These are phyloP conservation scores for Cyclostephanos tholiformis DNA, from an alignment of 108 stramenopile genomes.

Conservation along the genomic window DNA sequence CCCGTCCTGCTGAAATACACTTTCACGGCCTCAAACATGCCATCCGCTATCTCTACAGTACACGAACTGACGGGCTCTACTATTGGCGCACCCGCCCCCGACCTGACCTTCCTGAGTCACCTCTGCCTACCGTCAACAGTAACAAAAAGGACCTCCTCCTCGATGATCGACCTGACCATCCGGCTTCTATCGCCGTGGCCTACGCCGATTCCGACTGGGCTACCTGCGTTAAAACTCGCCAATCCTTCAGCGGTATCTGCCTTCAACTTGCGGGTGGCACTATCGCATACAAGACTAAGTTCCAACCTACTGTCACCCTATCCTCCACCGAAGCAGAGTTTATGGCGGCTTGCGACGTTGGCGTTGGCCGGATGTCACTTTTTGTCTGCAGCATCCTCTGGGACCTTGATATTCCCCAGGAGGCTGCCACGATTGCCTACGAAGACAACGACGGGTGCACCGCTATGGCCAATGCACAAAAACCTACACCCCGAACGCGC, in stretches of 20 bases:
- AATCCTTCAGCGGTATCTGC: slow-evolving; percentile 20
- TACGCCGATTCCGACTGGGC: too few relatives aligned
- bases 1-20: slow-evolving; percentile 10
- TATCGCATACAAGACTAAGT: too few relatives aligned
- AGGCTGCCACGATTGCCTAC: too few relatives aligned
- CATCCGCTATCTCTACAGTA: neutral
- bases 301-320: neutral
- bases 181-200: too few relatives aligned
- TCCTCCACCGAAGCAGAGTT: too few relatives aligned
- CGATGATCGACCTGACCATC: neutral
- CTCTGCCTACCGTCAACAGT: slow-evolving; percentile 8
- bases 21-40: slow-evolving; percentile 2
- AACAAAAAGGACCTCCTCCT: neutral
- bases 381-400: slow-evolving; percentile 36
- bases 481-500: slow-evolving; percentile 15
- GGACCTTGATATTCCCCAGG: slow-evolving; percentile 32
- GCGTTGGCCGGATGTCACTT: slow-evolving; percentile 31
- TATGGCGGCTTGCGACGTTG: slow-evolving; percentile 22
- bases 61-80: slow-evolving; percentile 7
- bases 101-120: slow-evolving; percentile 1
- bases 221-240: too few relatives aligned
- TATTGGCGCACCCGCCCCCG: slow-evolving; percentile 25
- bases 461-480: slow-evolving; percentile 17
- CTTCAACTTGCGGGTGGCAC: slow-evolving; percentile 9
- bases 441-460: too few relatives aligned